Percentiles rank a stretch among this genome's conserved stretches.
Evolutionary conservation across 2,329 filamentous ascomycete genomes (phyloP).

Genomic region (Arthrobotrys musiformis): DNA sequence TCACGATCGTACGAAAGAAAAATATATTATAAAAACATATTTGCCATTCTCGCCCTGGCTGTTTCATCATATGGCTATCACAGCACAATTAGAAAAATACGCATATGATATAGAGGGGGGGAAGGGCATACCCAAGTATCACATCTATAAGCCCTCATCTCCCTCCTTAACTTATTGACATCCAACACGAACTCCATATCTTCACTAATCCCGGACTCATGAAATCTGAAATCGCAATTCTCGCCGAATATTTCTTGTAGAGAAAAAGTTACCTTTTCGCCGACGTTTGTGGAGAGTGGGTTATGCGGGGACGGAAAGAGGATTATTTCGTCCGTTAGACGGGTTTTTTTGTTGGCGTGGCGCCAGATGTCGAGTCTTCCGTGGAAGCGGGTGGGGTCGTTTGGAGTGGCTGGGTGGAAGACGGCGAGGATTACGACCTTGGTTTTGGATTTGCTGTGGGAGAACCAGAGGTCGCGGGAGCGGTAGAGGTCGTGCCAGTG

Average conservation of each 20-base stretch:
- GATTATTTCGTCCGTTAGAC: constrained; percentile 9
- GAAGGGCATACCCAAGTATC: neutral
- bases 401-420: neutral
- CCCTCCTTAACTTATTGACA: neutral
- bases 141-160: neutral
- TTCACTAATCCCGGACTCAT: neutral
- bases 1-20: too few species aligned
- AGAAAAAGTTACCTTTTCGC: neutral
- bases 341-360: neutral
- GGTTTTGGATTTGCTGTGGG: neutral
- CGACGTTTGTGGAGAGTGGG: neutral
- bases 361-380: constrained; percentile 26
- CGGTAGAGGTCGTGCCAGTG: constrained; percentile 29
- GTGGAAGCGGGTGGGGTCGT: neutral
- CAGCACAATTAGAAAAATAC: too few species aligned
- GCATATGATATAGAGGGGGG: too few species aligned
- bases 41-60: too few species aligned
- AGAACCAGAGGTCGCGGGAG: constrained; percentile 13
- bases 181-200: neutral
- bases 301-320: constrained; percentile 10
- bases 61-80: too few species aligned
- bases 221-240: neutral
- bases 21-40: too few species aligned
- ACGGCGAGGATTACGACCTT: neutral
- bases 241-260: constrained; percentile 6